Conservation (phyloP, 768 basidiomycete genomes). For the Heimioporus sp. region DNA sequence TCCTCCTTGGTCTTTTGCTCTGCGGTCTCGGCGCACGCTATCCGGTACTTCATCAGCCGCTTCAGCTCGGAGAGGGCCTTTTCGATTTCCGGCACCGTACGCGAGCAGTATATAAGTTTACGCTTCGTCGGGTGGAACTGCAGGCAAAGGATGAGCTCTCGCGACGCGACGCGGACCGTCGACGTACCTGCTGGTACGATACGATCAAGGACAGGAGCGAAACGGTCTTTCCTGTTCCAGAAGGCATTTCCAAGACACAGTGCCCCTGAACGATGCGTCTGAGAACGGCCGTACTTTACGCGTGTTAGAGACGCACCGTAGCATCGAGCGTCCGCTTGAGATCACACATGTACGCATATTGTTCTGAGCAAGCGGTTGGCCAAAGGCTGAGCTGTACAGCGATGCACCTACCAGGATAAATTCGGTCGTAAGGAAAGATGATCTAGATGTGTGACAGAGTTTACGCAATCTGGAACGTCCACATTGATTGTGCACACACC, state of each 20-base stretch:
- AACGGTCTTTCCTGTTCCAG: conserved; percentile 98
- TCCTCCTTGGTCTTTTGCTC: conserved; percentile 77
- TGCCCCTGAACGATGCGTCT: conserved; percentile 67
- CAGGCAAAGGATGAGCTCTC: neutral
- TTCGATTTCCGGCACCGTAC: conserved; percentile 99
- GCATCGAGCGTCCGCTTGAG: conserved; percentile 95
- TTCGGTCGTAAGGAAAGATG: conserved; percentile 90
- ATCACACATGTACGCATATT: conserved; percentile 99
- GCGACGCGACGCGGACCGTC: neutral
- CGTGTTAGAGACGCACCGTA: conserved; percentile 50
- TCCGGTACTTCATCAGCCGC: conserved; percentile 87
- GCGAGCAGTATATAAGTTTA: conserved; percentile 97
- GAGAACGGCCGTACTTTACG: neutral
- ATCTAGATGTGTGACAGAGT: conserved; percentile 44
- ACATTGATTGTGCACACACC: conserved; percentile 39
- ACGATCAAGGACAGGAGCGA: conserved; percentile 94
- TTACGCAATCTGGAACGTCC: no score
- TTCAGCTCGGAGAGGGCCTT: conserved; percentile 96
- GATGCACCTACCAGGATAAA: conserved; percentile 78
- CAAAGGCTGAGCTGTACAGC: neutral
- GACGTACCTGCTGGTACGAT: conserved; percentile 88
- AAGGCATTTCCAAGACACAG: conserved; percentile 99
- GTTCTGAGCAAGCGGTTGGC: conserved; percentile 53
- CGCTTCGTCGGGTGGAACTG: conserved; percentile 91
- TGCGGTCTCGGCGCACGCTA: conserved; percentile 65